phyloP scores from a whole-genome alignment of 345 rosid genomes.

The Cardiospermum halicacabum region DNA sequence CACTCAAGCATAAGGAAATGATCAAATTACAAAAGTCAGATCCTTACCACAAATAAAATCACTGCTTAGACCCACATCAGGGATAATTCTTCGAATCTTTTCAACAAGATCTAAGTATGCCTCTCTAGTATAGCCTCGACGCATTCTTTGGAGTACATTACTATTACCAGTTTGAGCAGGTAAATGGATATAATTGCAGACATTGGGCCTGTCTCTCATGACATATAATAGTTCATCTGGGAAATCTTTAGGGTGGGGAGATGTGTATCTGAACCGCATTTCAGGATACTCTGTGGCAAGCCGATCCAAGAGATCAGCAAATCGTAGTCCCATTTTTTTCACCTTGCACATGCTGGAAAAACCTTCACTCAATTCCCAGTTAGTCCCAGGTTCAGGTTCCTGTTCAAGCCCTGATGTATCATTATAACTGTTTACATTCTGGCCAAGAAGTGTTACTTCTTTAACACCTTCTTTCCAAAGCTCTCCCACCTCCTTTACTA shows the following conservation, averaged over 20 bases:
- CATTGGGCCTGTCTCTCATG: conserved; percentile 75
- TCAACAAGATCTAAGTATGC: conserved; percentile 86
- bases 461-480: conserved; percentile 84
- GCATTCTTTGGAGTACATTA: conserved; percentile 72
- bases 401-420: conserved; percentile 55
- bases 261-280: conserved; percentile 92
- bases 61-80: conserved; percentile 80
- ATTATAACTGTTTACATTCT: conserved; percentile 92
- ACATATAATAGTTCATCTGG: conserved; percentile 74
- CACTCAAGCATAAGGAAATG: neutral
- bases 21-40: conserved; percentile 1
- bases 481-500: conserved; percentile 77
- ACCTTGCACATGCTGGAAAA: conserved; percentile 82
- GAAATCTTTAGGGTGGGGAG: conserved; percentile 95
- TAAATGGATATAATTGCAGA: conserved; percentile 78
- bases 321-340: conserved; percentile 69
- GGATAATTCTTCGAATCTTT: conserved; percentile 68
- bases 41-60: conserved; percentile 83
- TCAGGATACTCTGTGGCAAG: conserved; percentile 91
- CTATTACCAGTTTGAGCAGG: conserved; percentile 95
- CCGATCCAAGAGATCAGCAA: conserved; percentile 81
- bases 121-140: conserved; percentile 84
- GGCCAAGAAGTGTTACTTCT: conserved; percentile 92
- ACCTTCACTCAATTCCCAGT: conserved; percentile 79
- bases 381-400: conserved; percentile 57